phyloP scores from a whole-genome alignment of 2,329 filamentous ascomycete species.

The Talaromyces sp. region DNA sequence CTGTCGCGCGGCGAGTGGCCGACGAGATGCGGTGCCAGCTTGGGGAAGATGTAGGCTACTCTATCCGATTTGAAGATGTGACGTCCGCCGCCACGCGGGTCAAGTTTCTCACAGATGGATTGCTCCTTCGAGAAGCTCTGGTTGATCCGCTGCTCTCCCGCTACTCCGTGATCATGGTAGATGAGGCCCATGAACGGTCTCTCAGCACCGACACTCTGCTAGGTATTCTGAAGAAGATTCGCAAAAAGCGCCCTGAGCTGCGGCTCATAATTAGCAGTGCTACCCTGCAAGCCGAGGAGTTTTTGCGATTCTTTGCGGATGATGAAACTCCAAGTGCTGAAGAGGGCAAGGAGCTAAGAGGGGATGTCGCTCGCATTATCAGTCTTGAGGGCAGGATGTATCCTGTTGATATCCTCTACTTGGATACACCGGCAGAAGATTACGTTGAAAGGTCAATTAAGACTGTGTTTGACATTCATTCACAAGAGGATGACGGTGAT shows the following conservation, averaged over 20 bases:
- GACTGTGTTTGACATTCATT: conserved; percentile 83
- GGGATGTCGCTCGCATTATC: conserved; percentile 60
- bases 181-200: conserved; percentile 92
- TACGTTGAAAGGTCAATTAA: conserved; percentile 80
- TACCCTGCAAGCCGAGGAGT: conserved; percentile 83
- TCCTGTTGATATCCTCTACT: conserved; percentile 80
- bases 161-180: conserved; percentile 96
- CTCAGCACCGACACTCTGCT: conserved; percentile 88
- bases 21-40: conserved; percentile 82
- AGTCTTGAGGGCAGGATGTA: conserved; percentile 83
- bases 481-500: conserved; percentile 73
- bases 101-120: conserved; percentile 92
- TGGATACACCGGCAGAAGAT: conserved; percentile 72
- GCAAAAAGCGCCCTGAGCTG: conserved; percentile 71
- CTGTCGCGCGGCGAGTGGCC: conserved; percentile 80
- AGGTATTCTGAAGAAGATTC: conserved; percentile 85
- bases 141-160: conserved; percentile 85
- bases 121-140: conserved; percentile 84
- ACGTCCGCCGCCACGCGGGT: conserved; percentile 81
- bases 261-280: conserved; percentile 90
- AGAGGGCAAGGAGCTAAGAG: conserved; percentile 30
- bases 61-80: conserved; percentile 85
- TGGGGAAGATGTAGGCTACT: conserved; percentile 89
- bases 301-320: conserved; percentile 69
- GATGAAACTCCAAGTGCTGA: conserved; percentile 35